These are phyloP conservation scores for Heimioporus sp. DNA, from an alignment of 768 basidiomycete genomes.

Conservation along the genomic window DNA sequence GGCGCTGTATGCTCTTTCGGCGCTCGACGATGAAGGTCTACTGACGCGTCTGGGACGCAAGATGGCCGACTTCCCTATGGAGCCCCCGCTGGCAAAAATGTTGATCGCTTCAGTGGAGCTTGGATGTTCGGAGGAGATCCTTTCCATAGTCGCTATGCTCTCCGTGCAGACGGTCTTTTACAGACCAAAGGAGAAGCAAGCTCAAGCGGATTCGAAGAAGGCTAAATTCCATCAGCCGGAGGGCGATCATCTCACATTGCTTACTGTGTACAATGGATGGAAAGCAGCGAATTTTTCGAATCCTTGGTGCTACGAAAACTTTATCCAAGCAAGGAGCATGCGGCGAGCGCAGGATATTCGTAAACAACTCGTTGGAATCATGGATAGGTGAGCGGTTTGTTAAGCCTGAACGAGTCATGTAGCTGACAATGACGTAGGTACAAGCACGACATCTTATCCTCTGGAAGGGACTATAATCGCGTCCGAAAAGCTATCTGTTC, in stretches of 20 bases:
- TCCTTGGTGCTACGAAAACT: slow-evolving; percentile 99
- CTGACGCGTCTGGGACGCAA: slow-evolving; percentile 93
- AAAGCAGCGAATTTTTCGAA: slow-evolving; percentile 94
- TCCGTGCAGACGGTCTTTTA: slow-evolving; percentile 97
- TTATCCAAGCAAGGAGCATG: slow-evolving; percentile 97
- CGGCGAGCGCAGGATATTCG: slow-evolving; percentile 95
- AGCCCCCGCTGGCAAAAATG: slow-evolving; percentile 96
- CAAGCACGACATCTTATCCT: slow-evolving; percentile 94
- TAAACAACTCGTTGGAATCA: slow-evolving; percentile 96
- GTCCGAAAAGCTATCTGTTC: slow-evolving; percentile 96
- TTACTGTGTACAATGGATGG: slow-evolving; percentile 99
- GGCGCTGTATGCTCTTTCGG: slow-evolving; percentile 90
- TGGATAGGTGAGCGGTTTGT: slow-evolving; percentile 78
- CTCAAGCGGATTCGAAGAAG: slow-evolving; percentile 98
- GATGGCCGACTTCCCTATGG: slow-evolving; percentile 99
- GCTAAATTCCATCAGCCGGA: slow-evolving; percentile 99
- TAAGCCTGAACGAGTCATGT: background rate
- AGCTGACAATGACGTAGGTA: slow-evolving; percentile 51
- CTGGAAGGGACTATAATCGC: slow-evolving; percentile 88
- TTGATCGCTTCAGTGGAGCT: slow-evolving; percentile 96
- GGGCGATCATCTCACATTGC: slow-evolving; percentile 89
- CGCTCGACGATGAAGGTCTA: slow-evolving; percentile 94
- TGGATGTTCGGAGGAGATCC: slow-evolving; percentile 96
- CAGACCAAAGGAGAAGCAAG: slow-evolving; percentile 99
- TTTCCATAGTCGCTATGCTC: slow-evolving; percentile 97